phyloP scores from a whole-genome alignment of 441 rosid genomes.

The Theobroma grandiflorum region DNA sequence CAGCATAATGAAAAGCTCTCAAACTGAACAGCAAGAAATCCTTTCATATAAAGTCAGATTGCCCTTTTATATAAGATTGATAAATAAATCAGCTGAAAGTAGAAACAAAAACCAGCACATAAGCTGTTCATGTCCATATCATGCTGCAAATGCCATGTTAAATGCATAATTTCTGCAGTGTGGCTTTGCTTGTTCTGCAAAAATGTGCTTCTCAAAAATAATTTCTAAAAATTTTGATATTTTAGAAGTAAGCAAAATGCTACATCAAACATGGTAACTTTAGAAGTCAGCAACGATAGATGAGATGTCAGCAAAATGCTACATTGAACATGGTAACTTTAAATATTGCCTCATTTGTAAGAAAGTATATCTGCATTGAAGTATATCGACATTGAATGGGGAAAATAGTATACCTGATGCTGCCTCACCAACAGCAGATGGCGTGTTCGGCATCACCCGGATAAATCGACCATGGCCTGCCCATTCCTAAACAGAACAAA shows the following conservation, averaged over 20 bases:
- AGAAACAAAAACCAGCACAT: neutral
- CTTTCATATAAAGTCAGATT: neutral
- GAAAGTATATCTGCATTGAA: neutral
- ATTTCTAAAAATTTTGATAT: too few species aligned
- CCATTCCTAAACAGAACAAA: constrained; percentile 66
- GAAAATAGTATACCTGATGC: constrained; percentile 63
- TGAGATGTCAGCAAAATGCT: neutral
- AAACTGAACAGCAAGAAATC: neutral
- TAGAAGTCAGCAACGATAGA: too few species aligned
- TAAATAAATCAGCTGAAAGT: neutral
- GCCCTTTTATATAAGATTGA: neutral
- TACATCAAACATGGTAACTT: too few species aligned
- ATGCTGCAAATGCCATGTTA: neutral
- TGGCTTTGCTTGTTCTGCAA: too few species aligned
- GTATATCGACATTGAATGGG: neutral
- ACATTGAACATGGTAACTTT: neutral
- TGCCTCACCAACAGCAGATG: constrained; percentile 85
- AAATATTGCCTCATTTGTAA: neutral
- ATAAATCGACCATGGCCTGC: constrained; percentile 81
- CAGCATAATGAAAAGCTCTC: neutral
- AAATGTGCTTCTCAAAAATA: too few species aligned
- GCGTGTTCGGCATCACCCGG: constrained; percentile 94
- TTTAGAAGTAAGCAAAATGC: too few species aligned
- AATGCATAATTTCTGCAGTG: neutral
- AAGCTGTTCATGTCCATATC: neutral